Evolutionary conservation across 495 filamentous ascomycete species (phyloP).

Genomic region (Aspergillus bridgeri): DNA sequence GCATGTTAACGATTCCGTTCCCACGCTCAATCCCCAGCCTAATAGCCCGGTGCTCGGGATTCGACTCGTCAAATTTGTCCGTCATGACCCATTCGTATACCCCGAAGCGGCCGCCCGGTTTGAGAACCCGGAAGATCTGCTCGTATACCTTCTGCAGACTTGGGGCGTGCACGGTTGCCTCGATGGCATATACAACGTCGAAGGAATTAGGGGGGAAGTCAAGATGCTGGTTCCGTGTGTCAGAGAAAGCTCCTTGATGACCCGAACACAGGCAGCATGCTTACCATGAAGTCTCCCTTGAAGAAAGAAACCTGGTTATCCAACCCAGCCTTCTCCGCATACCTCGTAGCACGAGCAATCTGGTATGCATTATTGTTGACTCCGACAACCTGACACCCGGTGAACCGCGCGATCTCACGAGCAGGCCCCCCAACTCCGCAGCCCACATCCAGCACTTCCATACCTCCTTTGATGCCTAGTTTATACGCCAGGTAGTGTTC

Average conservation of each 20-base stretch:
- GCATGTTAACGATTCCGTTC: constrained; percentile 5
- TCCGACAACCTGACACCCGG: constrained; percentile 1
- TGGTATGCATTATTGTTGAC: constrained; percentile 7
- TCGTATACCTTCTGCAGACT: constrained; percentile 6
- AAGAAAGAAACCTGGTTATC: constrained; percentile 2
- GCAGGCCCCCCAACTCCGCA: constrained; percentile 3
- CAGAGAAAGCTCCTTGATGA: not conserved
- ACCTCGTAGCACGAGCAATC: constrained; percentile 1
- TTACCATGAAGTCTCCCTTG: constrained; percentile 7
- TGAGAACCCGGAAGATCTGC: constrained; percentile 6
- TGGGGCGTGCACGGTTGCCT: constrained; percentile 2
- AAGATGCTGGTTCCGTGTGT: not conserved
- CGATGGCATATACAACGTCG: constrained; percentile 2
- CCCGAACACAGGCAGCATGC: no score
- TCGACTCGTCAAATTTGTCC: constrained; percentile 3
- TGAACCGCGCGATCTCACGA: constrained; percentile 4
- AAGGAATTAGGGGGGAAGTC: not conserved
- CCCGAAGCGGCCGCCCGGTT: constrained; percentile 5
- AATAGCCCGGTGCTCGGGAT: constrained; percentile 3
- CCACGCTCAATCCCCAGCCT: constrained; percentile 5
- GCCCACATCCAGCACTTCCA: constrained; percentile 4
- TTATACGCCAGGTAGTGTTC: constrained; percentile 5
- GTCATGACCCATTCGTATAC: constrained; percentile 9
- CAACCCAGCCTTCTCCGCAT: constrained; percentile 2
- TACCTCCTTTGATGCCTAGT: not conserved